Base-by-base conservation (phyloP, 148 eudicot species). In the Tetragonia tetragonoides region DNA sequence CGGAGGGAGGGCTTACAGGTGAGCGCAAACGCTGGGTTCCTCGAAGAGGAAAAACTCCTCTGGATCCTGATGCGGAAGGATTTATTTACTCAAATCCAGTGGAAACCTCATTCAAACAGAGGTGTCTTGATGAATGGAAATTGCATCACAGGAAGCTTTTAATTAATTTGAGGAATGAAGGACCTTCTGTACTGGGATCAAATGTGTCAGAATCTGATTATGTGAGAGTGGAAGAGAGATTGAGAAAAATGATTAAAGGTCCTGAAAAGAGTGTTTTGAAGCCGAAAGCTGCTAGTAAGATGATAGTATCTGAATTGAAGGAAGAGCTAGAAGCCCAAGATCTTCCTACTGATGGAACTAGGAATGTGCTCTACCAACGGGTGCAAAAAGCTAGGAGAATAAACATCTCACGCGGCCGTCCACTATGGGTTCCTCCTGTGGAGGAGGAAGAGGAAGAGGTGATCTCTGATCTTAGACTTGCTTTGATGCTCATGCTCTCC, bases 281-380 rank as follows among this genome's bases (percentile, higher is more conserved):
- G 83, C 99, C 99, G 24, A 93, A 95, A 84, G 99, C 99, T 47
- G 99, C 99, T 66, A 95, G 99, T 87, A 95, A 95, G 89, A 95
- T 95, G 99, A 57, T 95, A 64, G 99, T 95, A 7, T 82, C 94
- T 24, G 99, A 95, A 85, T 84, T 95, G 65, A 93, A 87, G 79
- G 97, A 95, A 83, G 97, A 95, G 84, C 90, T 95, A 73, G 99
- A 95, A 83, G 97, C 99, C 53, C 98, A 95, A 85, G 98, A 83
- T 80, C 89, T 95, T 74, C 98, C 98, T 7, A 92, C 84, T 59
- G 98, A 95, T 91, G 98, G 98, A 80, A 95, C 91, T 64, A 87
- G 97, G 78, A 95, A 90, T 85, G 93, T 95, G 21, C 97, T 95
- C 68, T 95, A 95, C 80, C 98, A 95, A 79, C 97, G 98, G 40